Evolutionary conservation across 495 filamentous ascomycete species (phyloP).

Genomic region (Tuber melanosporum): DNA sequence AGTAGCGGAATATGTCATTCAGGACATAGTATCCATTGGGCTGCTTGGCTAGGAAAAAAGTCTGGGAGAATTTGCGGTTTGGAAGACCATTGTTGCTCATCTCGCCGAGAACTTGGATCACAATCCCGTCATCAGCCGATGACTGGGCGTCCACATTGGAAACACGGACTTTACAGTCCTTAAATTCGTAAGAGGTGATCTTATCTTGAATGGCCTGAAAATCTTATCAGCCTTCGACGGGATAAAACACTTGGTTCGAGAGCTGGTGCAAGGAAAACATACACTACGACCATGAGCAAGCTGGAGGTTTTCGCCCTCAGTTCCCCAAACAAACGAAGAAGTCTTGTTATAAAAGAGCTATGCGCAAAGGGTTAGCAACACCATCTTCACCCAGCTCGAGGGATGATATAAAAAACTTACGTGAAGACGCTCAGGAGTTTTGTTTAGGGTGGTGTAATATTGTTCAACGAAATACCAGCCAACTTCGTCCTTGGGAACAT

Average conservation of each 20-base stretch:
- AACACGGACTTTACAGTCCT: slow-evolving; percentile 96
- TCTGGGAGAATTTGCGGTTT: slow-evolving; percentile 92
- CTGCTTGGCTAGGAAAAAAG: slow-evolving; percentile 95
- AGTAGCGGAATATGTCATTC: slow-evolving; percentile 94
- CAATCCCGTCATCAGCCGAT: slow-evolving; percentile 74
- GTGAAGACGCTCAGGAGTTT: slow-evolving; percentile 84
- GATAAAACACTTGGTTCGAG: slow-evolving; percentile 3
- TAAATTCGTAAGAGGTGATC: slow-evolving; percentile 85
- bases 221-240: slow-evolving; percentile 2
- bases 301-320: slow-evolving; percentile 76
- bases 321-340: slow-evolving; percentile 75
- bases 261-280: slow-evolving; percentile 42
- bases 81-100: slow-evolving; percentile 87
- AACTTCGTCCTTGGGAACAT: slow-evolving; percentile 71
- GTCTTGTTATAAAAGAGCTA: slow-evolving; percentile 75
- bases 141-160: slow-evolving; percentile 95
- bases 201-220: slow-evolving; percentile 81
- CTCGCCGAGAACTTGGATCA: slow-evolving; percentile 96
- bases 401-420: slow-evolving; percentile 48
- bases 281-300: slow-evolving; percentile 81
- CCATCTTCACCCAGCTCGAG: neutral
- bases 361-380: slow-evolving; percentile 30
- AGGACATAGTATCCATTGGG: slow-evolving; percentile 96
- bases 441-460: slow-evolving; percentile 95
- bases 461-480: slow-evolving; percentile 99